Base-by-base conservation (phyloP, 208 protist genomes). In the Leptomonas pyrrhocoris region DNA sequence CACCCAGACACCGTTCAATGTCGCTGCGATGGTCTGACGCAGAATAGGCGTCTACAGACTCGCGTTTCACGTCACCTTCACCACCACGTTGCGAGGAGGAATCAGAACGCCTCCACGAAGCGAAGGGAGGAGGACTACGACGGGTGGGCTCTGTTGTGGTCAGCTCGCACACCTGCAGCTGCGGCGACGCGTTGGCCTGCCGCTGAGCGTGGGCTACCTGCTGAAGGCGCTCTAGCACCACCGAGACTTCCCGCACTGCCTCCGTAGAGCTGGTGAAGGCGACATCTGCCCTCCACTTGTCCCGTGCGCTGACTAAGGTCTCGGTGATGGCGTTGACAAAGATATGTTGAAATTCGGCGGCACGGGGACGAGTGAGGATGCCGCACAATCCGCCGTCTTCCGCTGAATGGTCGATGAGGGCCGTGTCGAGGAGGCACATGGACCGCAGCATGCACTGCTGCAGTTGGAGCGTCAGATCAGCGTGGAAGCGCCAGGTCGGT, bases 381-480 rank as follows among this genome's bases (percentile, higher is more conserved):
- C 75, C 70, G 15, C 36, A 50, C 16, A 73, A 40, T 18, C 71
- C 80, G 2, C 63, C 69, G 46, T 80, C 56, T 7, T 68, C 68
- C 34, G 60, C 54, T 2, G 68, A 51, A 15, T 16, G 5, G 23
- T 51, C 16, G 5, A 18, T 21, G n/a, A 70, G 40, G 53, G n/a
- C 15, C 3, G 27, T 5, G 38, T 77, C 64, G n/a, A 81, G 64
- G 23, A 31, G 45, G 18, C 18, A 55, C 38, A 85, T 63, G 25
- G 43, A 55, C 12, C 64, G 51, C 3, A 73, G 53, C 43, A 81
- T 73, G 70, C 73, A 56, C 56, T 81, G 80, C 49, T 85, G 74
- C 23, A 85, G 50, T 8, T 49, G 48, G 19, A 85, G 30, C 15
- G 70, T 73, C 46, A 85, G 58, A 19, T 79, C 54, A 0, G 74